A percentile compares a stretch with the other conserved stretches of the same genome.
Evolutionary conservation across 352 stramenopile species (phyloP).

Genomic region (Globisporangium polare): DNA sequence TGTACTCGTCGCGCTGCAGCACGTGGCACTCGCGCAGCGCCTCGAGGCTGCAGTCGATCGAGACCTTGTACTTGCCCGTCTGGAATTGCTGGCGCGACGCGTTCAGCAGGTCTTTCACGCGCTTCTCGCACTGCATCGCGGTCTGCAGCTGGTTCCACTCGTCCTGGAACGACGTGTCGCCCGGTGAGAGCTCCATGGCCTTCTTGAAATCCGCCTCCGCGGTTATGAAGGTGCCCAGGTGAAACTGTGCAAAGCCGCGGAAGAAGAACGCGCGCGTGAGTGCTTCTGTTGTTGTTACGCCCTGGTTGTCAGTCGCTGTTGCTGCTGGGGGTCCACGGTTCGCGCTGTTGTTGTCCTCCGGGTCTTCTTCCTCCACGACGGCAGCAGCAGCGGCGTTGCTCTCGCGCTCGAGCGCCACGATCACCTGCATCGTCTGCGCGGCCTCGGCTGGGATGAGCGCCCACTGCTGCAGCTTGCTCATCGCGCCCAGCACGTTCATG

Average conservation of each 20-base stretch:
- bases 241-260: constrained; percentile 53
- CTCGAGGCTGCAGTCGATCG: constrained; percentile 38
- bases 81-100: constrained; percentile 63
- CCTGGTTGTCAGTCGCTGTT: not conserved
- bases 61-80: constrained; percentile 43
- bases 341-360: constrained; percentile 6
- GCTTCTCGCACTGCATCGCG: constrained; percentile 38
- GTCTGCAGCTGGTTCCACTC: constrained; percentile 52
- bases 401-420: constrained; percentile 39
- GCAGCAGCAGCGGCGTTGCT: constrained; percentile 1
- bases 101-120: constrained; percentile 49
- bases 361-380: not conserved
- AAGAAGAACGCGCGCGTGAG: constrained; percentile 57
- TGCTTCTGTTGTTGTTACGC: constrained; percentile 14
- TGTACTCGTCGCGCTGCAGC: constrained; percentile 62
- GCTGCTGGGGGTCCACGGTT: not conserved
- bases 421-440: constrained; percentile 38
- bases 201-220: constrained; percentile 50
- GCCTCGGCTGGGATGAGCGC: constrained; percentile 37
- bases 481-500: constrained; percentile 59
- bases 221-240: constrained; percentile 27
- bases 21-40: constrained; percentile 45
- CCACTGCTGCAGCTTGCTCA: constrained; percentile 63
- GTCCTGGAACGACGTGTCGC: constrained; percentile 41
- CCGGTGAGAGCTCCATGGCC: constrained; percentile 46